Conservation (phyloP, 345 rosid species). For the Nasturtium officinale region DNA sequence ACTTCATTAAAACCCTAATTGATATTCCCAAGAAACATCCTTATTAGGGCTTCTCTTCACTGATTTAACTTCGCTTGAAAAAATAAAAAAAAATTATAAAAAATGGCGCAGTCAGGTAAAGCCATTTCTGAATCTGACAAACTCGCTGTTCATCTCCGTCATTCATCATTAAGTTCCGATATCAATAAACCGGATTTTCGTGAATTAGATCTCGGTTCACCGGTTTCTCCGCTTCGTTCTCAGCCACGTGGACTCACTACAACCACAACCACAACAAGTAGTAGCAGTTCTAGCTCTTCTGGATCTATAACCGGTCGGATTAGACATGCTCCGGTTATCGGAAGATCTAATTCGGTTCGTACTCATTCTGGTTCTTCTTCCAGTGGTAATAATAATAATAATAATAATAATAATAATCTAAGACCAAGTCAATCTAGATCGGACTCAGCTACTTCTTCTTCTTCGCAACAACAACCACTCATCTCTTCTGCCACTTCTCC, state of each 20-base stretch:
- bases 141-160: constrained; percentile 57
- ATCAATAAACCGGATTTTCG: constrained; percentile 94
- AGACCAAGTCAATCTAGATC: constrained; percentile 65
- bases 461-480: constrained; percentile 43
- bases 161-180: constrained; percentile 60
- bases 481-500: constrained; percentile 74
- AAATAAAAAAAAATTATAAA: too few relatives aligned
- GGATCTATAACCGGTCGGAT: constrained; percentile 76
- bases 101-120: constrained; percentile 70
- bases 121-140: constrained; percentile 48
- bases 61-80: neutral
- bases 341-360: constrained; percentile 52
- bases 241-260: constrained; percentile 52
- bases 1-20: constrained; percentile 2
- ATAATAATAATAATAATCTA: constrained; percentile 36
- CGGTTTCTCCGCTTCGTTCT: constrained; percentile 86
- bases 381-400: constrained; percentile 34
- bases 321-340: constrained; percentile 36
- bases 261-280: constrained; percentile 53
- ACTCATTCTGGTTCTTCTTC: constrained; percentile 34
- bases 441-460: constrained; percentile 51
- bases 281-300: constrained; percentile 75
- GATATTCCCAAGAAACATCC: neutral
- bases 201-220: constrained; percentile 92
- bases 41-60: constrained; percentile 23